phyloP scores from a whole-genome alignment of 139 green algal genomes.

The Closterium sp. region DNA sequence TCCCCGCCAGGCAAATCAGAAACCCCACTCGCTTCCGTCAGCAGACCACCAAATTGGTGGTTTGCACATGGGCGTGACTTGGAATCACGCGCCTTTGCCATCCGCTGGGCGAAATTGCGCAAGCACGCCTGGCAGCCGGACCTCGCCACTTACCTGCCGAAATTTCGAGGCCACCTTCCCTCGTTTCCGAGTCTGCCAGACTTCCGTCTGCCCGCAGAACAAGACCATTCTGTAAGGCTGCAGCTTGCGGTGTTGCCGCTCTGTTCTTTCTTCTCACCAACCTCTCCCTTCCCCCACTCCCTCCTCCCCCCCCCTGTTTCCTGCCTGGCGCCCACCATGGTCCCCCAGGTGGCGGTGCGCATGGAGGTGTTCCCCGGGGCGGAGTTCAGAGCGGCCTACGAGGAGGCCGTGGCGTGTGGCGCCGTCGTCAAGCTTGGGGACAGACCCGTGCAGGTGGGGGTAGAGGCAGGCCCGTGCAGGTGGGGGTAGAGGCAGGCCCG shows the following conservation, averaged over 20 bases:
- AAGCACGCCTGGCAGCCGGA: too few relatives aligned
- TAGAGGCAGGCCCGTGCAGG: background rate
- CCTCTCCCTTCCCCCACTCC: background rate
- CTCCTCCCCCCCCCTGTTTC: background rate
- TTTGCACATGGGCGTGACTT: too few relatives aligned
- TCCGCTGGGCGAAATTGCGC: too few relatives aligned
- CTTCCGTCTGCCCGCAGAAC: background rate
- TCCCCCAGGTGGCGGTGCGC: slow-evolving; percentile 8
- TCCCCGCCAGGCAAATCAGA: too few relatives aligned
- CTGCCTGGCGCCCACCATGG: background rate
- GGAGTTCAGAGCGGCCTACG: slow-evolving; percentile 30
- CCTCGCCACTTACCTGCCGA: too few relatives aligned
- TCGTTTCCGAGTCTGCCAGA: background rate
- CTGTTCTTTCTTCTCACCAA: too few relatives aligned
- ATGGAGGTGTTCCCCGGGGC: slow-evolving; percentile 27
- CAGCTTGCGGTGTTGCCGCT: too few relatives aligned
- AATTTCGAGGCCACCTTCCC: too few relatives aligned
- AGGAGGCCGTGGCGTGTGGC: slow-evolving; percentile 31
- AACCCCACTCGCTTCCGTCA: too few relatives aligned
- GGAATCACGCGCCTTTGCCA: too few relatives aligned
- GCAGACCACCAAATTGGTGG: too few relatives aligned
- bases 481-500: background rate
- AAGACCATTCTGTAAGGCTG: background rate
- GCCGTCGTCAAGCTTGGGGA: slow-evolving; percentile 33
- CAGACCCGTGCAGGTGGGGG: slow-evolving; percentile 24